Conservation (phyloP, 2,329 filamentous ascomycete species). For the Calonectria hawksworthii region DNA sequence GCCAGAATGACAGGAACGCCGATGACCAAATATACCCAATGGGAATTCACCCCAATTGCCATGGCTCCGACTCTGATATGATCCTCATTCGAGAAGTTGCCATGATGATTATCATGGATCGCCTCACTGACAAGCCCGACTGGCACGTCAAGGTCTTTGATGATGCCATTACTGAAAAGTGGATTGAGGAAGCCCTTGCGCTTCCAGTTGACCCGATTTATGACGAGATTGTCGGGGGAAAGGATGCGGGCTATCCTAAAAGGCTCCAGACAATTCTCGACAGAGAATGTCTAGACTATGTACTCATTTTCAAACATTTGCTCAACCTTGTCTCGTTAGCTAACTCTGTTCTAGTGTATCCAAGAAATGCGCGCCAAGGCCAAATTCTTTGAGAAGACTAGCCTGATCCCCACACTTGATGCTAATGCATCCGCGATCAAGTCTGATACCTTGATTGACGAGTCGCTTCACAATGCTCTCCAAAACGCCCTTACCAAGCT, state of each 20-base stretch:
- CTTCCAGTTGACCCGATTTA: slow-evolving; percentile 20
- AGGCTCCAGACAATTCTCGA: slow-evolving; percentile 30
- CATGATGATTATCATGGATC: slow-evolving; percentile 53
- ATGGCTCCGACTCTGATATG: slow-evolving; percentile 12
- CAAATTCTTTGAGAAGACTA: slow-evolving; percentile 52
- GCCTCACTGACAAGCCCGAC: slow-evolving; percentile 53
- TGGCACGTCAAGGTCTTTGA: slow-evolving; percentile 51
- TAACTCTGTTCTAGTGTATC: slow-evolving; percentile 34
- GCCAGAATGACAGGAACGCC: neutral
- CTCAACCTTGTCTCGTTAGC: neutral
- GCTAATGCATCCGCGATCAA: slow-evolving; percentile 37
- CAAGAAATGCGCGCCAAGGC: slow-evolving; percentile 63
- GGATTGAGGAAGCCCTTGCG: slow-evolving; percentile 32
- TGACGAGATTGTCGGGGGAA: slow-evolving; percentile 18
- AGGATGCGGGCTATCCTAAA: neutral
- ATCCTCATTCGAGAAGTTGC: slow-evolving; percentile 49
- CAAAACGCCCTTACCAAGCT: slow-evolving; percentile 35
- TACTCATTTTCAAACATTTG: neutral
- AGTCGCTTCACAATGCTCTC: slow-evolving; percentile 24
- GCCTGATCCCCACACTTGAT: slow-evolving; percentile 51
- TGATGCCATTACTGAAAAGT: slow-evolving; percentile 40
- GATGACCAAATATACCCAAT: neutral
- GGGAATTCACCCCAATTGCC: slow-evolving; percentile 12
- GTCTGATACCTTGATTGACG: slow-evolving; percentile 36
- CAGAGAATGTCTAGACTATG: slow-evolving; percentile 33